These are phyloP conservation scores for Lipomyces yamadae DNA, from an alignment of 805 yeast genomes.

Conservation along the genomic window DNA sequence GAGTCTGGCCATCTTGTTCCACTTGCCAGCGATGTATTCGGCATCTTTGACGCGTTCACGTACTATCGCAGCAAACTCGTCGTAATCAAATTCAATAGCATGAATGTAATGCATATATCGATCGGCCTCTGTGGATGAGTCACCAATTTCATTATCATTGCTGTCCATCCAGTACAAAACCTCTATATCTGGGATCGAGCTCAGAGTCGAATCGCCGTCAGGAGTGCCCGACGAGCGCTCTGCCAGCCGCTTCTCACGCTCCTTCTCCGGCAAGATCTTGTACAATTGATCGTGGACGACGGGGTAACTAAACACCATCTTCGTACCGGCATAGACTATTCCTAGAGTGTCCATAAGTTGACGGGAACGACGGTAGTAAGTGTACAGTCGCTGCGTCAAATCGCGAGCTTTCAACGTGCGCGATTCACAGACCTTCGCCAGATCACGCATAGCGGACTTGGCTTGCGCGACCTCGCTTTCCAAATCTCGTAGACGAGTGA, in stretches of 20 bases:
- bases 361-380: conserved; percentile 41
- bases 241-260: conserved; percentile 22
- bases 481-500: conserved; percentile 11
- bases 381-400: conserved; percentile 50
- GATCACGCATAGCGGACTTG: conserved; percentile 1
- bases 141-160: conserved; percentile 36
- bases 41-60: conserved; percentile 84
- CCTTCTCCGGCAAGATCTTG: conserved; percentile 29
- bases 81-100: conserved; percentile 47
- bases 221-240: conserved; percentile 8
- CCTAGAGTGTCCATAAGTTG: conserved; percentile 29
- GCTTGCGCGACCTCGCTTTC: conserved; percentile 15
- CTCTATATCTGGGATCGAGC: conserved; percentile 29
- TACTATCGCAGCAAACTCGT: conserved; percentile 52
- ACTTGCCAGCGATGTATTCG: conserved; percentile 82
- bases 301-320: conserved; percentile 19
- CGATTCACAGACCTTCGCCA: conserved; percentile 19
- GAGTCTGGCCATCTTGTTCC: conserved; percentile 70
- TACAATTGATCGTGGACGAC: conserved; percentile 26
- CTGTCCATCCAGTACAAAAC: conserved; percentile 56
- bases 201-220: conserved; percentile 15
- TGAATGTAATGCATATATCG: conserved; percentile 27
- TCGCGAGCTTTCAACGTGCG: conserved; percentile 49
- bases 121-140: conserved; percentile 30
- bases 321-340: conserved; percentile 17